These are phyloP conservation scores for Pleurotus djamor DNA, from an alignment of 768 basidiomycete genomes.

Conservation along the genomic window DNA sequence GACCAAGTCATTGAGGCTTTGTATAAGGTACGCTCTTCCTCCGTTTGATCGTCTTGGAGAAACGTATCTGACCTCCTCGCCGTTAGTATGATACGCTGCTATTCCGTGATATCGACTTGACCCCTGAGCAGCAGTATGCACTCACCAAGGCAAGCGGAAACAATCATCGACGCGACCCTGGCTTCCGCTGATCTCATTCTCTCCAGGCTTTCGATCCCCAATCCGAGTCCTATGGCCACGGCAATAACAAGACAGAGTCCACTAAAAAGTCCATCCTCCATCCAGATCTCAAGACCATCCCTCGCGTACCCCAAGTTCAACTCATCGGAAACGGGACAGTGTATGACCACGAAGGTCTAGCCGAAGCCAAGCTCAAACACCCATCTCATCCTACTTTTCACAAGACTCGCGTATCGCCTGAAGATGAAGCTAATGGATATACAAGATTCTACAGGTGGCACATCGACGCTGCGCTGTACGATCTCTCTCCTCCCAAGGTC, in stretches of 20 bases:
- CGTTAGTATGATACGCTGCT: conserved; percentile 68
- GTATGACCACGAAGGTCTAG: conserved; percentile 78
- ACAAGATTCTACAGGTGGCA: conserved; percentile 95
- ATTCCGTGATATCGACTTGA: conserved; percentile 66
- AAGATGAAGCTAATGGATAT: conserved; percentile 72
- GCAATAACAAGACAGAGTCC: conserved; percentile 80
- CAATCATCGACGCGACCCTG: not conserved
- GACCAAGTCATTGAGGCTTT: conserved; percentile 66
- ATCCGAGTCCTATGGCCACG: conserved; percentile 74
- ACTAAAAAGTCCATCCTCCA: conserved; percentile 82
- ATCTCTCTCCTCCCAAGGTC: conserved; percentile 74
- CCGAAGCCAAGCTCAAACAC: conserved; percentile 78
- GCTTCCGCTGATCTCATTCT: conserved; percentile 1
- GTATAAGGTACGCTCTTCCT: conserved; percentile 58
- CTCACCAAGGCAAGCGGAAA: conserved; percentile 67
- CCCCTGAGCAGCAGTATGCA: conserved; percentile 82
- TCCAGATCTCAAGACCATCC: conserved; percentile 89
- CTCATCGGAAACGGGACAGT: conserved; percentile 88
- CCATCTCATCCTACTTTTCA: conserved; percentile 87
- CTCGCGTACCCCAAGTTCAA: conserved; percentile 85
- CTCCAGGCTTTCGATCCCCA: conserved; percentile 70
- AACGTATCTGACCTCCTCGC: not conserved
- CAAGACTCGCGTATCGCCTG: conserved; percentile 68
- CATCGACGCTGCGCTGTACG: conserved; percentile 85
- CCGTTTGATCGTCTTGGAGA: not conserved